Conservation (phyloP, 2,329 filamentous ascomycete genomes). For the Colletotrichum spinosum region DNA sequence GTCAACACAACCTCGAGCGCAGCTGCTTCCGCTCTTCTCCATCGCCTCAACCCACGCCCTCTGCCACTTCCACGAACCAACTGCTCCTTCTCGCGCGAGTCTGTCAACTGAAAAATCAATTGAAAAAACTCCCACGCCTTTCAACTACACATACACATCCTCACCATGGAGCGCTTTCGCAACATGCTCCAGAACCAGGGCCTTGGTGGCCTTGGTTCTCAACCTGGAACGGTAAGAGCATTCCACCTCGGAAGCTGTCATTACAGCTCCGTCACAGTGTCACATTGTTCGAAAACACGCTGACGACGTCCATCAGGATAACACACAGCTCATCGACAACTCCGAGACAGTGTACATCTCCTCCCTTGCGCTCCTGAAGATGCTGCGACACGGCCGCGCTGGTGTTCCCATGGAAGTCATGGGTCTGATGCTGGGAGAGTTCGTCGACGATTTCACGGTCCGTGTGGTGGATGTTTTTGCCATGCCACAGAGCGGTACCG, state of each 20-base stretch:
- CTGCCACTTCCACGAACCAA: slow-evolving; percentile 13
- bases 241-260: slow-evolving; percentile 29
- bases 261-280: slow-evolving; percentile 7
- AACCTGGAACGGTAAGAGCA: slow-evolving; percentile 70
- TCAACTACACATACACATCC: not conserved
- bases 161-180: slow-evolving; percentile 88
- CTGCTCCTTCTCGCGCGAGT: slow-evolving; percentile 1
- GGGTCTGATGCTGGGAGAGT: slow-evolving; percentile 98
- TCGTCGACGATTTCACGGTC: slow-evolving; percentile 98
- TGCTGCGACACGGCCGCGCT: slow-evolving; percentile 96
- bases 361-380: slow-evolving; percentile 95
- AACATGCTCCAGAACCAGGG: slow-evolving; percentile 85
- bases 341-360: slow-evolving; percentile 99
- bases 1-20: slow-evolving; percentile 41
- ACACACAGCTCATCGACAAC: slow-evolving; percentile 93
- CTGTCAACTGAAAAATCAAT: slow-evolving; percentile 1
- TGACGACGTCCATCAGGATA: slow-evolving; percentile 70
- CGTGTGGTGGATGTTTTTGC: slow-evolving; percentile 98
- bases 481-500: slow-evolving; percentile 98
- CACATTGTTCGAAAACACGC: not conserved
- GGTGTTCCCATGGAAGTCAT: slow-evolving; percentile 99
- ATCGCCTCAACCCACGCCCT: slow-evolving; percentile 29
- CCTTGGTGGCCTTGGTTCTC: slow-evolving; percentile 72
- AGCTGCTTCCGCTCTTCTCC: slow-evolving; percentile 36
- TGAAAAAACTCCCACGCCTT: not conserved